Base-by-base conservation (phyloP, 768 basidiomycete genomes). In the Imleria badia region DNA sequence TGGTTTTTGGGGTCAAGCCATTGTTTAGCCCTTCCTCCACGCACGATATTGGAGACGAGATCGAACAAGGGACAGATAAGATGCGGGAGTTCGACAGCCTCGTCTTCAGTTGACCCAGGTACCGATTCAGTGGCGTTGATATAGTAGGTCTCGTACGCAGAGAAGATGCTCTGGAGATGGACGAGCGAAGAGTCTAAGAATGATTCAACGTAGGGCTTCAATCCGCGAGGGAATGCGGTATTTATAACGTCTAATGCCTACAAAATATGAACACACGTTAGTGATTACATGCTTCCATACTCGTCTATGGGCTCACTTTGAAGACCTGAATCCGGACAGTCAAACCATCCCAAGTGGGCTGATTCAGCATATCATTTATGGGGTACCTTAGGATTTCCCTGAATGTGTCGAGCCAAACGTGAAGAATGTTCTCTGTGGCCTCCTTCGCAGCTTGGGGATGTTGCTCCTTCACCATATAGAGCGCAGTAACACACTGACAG, bases 401-500 rank as follows among this genome's bases (percentile, higher is more conserved):
- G 77, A 98, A 94, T 1, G 91, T 91, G 35, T 89, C 87, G n/a
- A 98, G 73, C 97, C 97, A 99, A 15, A 85, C 78, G 1, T 95
- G 92, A 7, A 96, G 81, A 39, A 98, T 84, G 41, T 83, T 80
- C 23, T 82, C 84, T 33, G 83, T 82, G 1, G 94, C 94, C 60
- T 91, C 87, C 64, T 89, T 89, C 35, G 91, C 91, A 1, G 90
- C 83, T 53, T 88, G 84, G 0, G 94, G 92, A 62, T 94, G 88
- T 60, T 94, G 88, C 34, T 94, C 93, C 68, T 94, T 94, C 52
- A 98, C 93, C 86, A 95, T 98, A 71, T 90, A 94, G 17, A 98
- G 78, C 6, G 94, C 87, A 48, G 84, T 82, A 5, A 97, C 78
- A 64, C 93, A 94, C 75, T 98, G 92, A 30, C 88, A 78, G 75